Evolutionary conservation across 2,329 filamentous ascomycete species (phyloP).

Genomic region (Ceratocystis alfenasii): DNA sequence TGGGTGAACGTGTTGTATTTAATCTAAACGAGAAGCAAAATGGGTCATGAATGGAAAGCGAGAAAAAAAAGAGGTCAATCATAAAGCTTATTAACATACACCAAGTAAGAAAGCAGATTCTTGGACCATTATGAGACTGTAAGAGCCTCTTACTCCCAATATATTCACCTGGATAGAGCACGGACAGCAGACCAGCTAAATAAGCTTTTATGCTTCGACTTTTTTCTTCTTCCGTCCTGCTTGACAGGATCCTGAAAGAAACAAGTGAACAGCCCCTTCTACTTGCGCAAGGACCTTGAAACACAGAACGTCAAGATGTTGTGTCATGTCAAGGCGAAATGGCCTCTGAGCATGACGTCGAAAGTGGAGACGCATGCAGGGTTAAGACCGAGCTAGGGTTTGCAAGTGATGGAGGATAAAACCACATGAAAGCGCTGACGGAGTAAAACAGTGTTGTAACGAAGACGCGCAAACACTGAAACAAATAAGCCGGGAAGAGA

Average conservation of each 20-base stretch:
- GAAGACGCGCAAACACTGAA: background rate
- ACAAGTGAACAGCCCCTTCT: background rate
- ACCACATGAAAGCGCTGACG: constrained; percentile 18
- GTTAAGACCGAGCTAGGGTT: background rate
- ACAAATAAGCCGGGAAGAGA: background rate
- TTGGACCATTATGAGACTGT: background rate
- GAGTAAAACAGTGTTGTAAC: constrained; percentile 10
- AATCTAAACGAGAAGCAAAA: background rate
- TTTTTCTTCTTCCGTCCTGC: background rate
- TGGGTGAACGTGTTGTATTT: background rate
- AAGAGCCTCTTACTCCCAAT: background rate
- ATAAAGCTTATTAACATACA: background rate
- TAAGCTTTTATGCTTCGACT: background rate
- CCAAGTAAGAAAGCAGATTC: constrained; percentile 1
- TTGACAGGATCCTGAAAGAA: constrained; percentile 2
- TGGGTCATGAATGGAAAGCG: constrained; percentile 16
- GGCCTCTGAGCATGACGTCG: constrained; percentile 2
- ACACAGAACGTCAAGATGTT: constrained; percentile 1
- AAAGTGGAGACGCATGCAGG: background rate
- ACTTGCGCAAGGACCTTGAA: constrained; percentile 5
- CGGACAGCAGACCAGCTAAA: background rate
- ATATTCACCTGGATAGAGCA: background rate
- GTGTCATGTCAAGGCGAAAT: background rate
- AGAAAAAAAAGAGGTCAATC: background rate
- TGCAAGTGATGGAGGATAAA: background rate